Evolutionary conservation across 768 basidiomycete genomes (phyloP).

Genomic region (Lactarius psammicola): DNA sequence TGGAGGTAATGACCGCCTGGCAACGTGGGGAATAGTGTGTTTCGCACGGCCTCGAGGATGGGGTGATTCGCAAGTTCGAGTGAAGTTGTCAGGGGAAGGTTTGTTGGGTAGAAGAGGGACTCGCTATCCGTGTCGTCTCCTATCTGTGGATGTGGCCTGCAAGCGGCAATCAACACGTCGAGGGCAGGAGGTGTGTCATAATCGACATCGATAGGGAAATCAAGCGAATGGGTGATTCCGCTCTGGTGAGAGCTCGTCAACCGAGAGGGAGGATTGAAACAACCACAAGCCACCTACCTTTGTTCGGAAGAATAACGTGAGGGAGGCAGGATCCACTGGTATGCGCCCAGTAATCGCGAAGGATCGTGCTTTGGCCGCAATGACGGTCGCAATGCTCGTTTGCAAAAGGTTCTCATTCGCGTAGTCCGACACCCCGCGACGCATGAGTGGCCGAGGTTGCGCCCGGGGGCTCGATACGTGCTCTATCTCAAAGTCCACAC

Average conservation of each 20-base stretch:
- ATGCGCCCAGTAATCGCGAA: slow-evolving; percentile 68
- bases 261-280: not conserved
- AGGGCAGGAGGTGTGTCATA: slow-evolving; percentile 73
- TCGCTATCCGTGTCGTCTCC: slow-evolving; percentile 54
- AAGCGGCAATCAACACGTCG: slow-evolving; percentile 74
- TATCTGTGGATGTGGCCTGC: slow-evolving; percentile 60
- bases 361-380: slow-evolving; percentile 58
- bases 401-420: slow-evolving; percentile 54
- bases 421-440: slow-evolving; percentile 42
- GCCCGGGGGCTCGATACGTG: slow-evolving; percentile 31
- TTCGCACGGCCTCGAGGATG: slow-evolving; percentile 73
- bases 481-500: slow-evolving; percentile 67
- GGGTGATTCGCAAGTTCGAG: slow-evolving; percentile 81
- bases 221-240: slow-evolving; percentile 75
- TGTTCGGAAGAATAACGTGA: slow-evolving; percentile 76
- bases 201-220: slow-evolving; percentile 78
- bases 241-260: slow-evolving; percentile 44
- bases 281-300: slow-evolving; percentile 49
- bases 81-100: slow-evolving; percentile 68
- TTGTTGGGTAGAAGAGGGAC: slow-evolving; percentile 69
- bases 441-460: slow-evolving; percentile 27
- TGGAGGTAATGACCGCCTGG: slow-evolving; percentile 69
- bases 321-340: slow-evolving; percentile 62
- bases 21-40: slow-evolving; percentile 67
- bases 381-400: slow-evolving; percentile 52